Percentiles rank a stretch among this genome's conserved stretches.
Conservation (phyloP, 1,139 yeast genomes). For the Citeromyces hawaiiensis region DNA sequence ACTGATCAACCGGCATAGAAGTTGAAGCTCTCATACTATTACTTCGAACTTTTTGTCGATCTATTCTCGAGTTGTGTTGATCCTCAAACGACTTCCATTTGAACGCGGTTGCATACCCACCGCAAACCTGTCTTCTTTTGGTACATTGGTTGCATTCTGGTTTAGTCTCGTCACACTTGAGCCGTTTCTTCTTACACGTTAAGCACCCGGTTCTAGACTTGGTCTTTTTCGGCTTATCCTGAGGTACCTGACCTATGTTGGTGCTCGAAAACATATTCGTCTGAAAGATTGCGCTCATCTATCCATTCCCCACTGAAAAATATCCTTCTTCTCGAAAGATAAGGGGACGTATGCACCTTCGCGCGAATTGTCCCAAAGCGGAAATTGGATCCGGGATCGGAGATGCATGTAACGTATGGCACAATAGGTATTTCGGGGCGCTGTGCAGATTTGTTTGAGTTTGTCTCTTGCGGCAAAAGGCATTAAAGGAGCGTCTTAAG, state of each 20-base stretch:
- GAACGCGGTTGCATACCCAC: constrained; percentile 51
- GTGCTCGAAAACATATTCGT: not conserved
- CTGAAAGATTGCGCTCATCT: not conserved
- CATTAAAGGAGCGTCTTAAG: too few species aligned
- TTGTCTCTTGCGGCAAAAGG: too few species aligned
- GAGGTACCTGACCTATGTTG: constrained; percentile 12
- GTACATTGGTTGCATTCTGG: constrained; percentile 70
- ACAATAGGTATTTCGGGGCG: not conserved
- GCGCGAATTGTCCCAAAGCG: not conserved
- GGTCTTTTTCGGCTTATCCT: constrained; percentile 59
- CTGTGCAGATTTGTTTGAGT: too few species aligned
- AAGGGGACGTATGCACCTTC: not conserved
- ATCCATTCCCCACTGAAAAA: not conserved
- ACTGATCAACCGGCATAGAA: not conserved
- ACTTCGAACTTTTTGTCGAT: constrained; percentile 1
- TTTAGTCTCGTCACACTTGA: constrained; percentile 81
- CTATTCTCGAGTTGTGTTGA: not conserved
- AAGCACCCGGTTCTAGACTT: constrained; percentile 83
- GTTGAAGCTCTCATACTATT: not conserved
- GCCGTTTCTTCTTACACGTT: constrained; percentile 79
- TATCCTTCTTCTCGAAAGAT: not conserved
- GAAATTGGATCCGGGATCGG: not conserved
- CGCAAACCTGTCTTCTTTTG: constrained; percentile 33
- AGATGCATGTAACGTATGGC: not conserved
- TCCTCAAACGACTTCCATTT: constrained; percentile 48